Evolutionary conservation across 371 early-diverging fungal genomes (phyloP), one percentile per base, ranked within the genome.

Genomic region (Gilbertella persicaria): DNA sequence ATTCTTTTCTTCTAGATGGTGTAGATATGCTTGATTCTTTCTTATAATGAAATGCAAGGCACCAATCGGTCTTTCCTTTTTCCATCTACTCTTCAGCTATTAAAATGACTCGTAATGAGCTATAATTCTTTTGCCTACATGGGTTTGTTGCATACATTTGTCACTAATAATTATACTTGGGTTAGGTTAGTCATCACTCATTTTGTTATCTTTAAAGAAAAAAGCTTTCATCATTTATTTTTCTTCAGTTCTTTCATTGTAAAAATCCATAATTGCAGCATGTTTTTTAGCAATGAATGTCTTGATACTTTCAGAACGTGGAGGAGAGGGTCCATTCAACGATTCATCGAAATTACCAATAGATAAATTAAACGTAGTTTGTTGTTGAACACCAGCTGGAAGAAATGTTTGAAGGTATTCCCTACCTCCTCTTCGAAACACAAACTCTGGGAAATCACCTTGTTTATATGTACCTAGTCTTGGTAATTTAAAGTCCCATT

Each of bases 401-500:
- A 43, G 5, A 2, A 2, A 5, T 16, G 3, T 14, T 29, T 10
- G 45, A 24, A 7, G 13, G 17, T n/a, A n/a, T n/a, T n/a, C n/a
- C n/a, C n/a, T n/a, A n/a, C n/a, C n/a, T n/a, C n/a, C n/a, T n/a
- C 1, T 39, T 29, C 1, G 24, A 26, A 28, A 6, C 19, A 26
- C 25, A 25, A 41, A 24, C 33, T n/a, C 29, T 21, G 23, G 35
- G 24, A 20, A 48, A 17, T 8, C 30, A 19, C 21, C 33, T 30
- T 2, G 44, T 3, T 24, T 10, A 10, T n/a, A 30, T 42, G n/a
- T 12, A 9, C 56, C 54, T 0, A 54, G 13, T 2, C 53, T 36
- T 5, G 50, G 50, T 10, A 58, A 13, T 1, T 28, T 26, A n/a
- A 39, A 16, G 29, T 66, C 66, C 66, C 66, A 66, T 19, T 42